Base-by-base conservation (phyloP, 345 rosid species). In the Pistacia vera region DNA sequence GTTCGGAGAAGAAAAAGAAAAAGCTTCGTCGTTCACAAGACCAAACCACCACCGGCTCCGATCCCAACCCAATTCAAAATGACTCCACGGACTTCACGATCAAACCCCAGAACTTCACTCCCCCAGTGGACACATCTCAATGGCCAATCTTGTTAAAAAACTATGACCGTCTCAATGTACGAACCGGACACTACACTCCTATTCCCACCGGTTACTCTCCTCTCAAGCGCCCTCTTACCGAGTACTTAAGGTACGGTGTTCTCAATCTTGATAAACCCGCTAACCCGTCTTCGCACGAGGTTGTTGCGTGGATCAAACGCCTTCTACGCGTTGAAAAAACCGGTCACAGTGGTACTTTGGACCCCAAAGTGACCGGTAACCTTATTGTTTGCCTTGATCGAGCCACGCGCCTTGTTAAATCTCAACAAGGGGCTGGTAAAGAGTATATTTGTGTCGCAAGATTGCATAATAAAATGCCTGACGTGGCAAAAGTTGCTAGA, bases 121-220 rank as follows among this genome's bases (percentile, higher is more conserved):
- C 93, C 5, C 4, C 92, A 18, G 77, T 83, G 52, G 92, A 91
- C 83, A 91, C 98, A 0, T 94, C 98, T 1, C 74, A 89, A 14
- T 94, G 98, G 98, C 98, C 98, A 0, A 88, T 94, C 68, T 93
- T 92, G 14, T 85, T 92, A 69, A 92, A 94, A 78, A 89, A 94
- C 91, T 94, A 94, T 74, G 85, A 89, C 83, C 90, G 81, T 52
- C 98, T 94, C 84, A 94, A 94, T 77, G 92, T 91, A n/a, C 89
- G 98, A 22, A 92, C 96, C 25, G 97, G 98, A 0, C 98, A 94
- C 89, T 94, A 92, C 88, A 94, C 97, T 9, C 97, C 97, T 11
- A 82, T 94, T 17, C 85, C 92, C 13, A 66, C 84, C 60, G 97
- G 97, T 11, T 81, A 70, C 91, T 92, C 93, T n/a, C 98, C 98